phyloP scores from a whole-genome alignment of 148 eudicot genomes.

The Cornus controversa region DNA sequence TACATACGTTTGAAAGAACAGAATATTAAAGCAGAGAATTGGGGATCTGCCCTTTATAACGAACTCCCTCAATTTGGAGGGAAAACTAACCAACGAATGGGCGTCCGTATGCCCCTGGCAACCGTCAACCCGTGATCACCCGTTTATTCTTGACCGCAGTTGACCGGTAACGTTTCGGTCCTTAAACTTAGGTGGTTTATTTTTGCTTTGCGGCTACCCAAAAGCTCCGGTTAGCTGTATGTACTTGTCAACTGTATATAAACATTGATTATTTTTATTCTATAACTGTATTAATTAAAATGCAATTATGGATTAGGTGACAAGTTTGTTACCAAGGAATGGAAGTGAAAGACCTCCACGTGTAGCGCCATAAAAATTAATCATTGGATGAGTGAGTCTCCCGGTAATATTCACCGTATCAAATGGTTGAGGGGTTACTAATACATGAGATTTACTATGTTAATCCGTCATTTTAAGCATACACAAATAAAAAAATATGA shows the following conservation, averaged over 20 bases:
- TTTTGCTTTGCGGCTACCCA: slow-evolving; percentile 1
- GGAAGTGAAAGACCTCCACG: too few relatives aligned
- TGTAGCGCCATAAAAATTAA: too few relatives aligned
- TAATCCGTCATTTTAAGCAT: too few relatives aligned
- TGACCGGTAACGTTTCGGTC: background rate
- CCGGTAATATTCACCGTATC: too few relatives aligned
- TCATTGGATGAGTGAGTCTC: too few relatives aligned
- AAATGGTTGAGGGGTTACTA: too few relatives aligned
- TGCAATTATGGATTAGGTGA: too few relatives aligned
- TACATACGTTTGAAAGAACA: background rate
- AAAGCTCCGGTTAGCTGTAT: background rate
- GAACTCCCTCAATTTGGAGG: background rate
- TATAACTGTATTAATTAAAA: too few relatives aligned
- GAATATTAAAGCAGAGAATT: background rate
- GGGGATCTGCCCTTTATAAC: background rate
- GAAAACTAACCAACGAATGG: background rate
- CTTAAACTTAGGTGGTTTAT: background rate
- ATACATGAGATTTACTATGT: too few relatives aligned
- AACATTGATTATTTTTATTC: too few relatives aligned
- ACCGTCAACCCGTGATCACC: slow-evolving; percentile 4
- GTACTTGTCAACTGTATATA: background rate
- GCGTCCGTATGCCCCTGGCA: background rate
- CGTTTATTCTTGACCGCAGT: background rate
- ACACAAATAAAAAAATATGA: too few relatives aligned
- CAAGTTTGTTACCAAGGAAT: too few relatives aligned